Base-by-base conservation (phyloP, 768 basidiomycete species). In the Auricularia cornea region DNA sequence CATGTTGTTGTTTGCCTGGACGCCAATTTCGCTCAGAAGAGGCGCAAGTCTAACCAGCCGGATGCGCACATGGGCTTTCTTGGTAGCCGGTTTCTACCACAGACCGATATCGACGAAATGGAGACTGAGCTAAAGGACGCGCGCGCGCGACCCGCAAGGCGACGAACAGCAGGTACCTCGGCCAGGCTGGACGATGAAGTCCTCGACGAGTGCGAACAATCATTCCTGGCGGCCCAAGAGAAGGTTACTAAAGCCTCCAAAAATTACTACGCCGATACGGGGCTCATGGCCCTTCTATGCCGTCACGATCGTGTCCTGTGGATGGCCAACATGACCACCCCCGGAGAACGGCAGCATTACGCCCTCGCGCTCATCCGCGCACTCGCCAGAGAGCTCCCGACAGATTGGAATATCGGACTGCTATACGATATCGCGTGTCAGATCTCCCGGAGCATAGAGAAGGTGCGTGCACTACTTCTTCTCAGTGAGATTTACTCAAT, bases 361-460 rank as follows among this genome's bases (percentile, higher is more conserved):
- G 65, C 63, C 18, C 14, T 66, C n/a, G 59, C 63, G 5, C 30
- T 66, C 1, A 18, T 63, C 4, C 28, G 29, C 23, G 18, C 16
- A 1, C 18, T 31, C 63, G n/a, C 30, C 32, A 40, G 44, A 3
- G 59, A 64, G 26, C 62, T 66, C 5, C 65, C 65, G 12, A 1
- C 40, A 70, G 23, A 72, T 62, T 1, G 66, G 68, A 60, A 76
- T 75, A 44, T 78, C 72, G 2, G 72, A 62, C 30, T 70, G 68
- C 62, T 79, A 73, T 14, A 72, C 75, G 14, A 70, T 62, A 65
- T 79, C 72, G 0, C 73, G 72, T 56, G 75, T 73, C 71, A 72
- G 77, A 56, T 80, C 75, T 10, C 71, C 67, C 2, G 73, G 59
- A 6, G 67, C 69, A 35, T 41, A 32, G 41, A 63, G 32, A 59